These are phyloP conservation scores for Hyaloscypha hepaticicola DNA, from an alignment of 495 filamentous ascomycete genomes.

Conservation along the genomic window DNA sequence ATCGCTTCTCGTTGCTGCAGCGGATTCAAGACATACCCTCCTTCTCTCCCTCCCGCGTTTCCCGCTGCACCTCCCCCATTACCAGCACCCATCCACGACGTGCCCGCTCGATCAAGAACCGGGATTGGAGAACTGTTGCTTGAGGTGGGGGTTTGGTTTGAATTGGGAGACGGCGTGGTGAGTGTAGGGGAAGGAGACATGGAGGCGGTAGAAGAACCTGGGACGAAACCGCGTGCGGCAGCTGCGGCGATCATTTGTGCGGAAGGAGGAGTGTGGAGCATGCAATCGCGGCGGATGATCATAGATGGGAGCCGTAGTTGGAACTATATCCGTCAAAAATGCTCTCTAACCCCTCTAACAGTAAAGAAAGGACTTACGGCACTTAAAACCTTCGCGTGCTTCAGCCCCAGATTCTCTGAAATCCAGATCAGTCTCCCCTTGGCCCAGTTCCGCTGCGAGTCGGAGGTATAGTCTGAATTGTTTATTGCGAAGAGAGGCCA, in stretches of 20 bases:
- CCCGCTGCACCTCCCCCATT: constrained; percentile 23
- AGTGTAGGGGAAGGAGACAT: background rate
- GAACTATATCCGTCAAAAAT: constrained; percentile 34
- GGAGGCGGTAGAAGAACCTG: background rate
- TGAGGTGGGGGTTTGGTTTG: background rate
- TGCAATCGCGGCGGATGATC: constrained; percentile 48
- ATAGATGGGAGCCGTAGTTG: constrained; percentile 51
- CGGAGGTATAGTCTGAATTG: constrained; percentile 48
- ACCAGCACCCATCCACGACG: constrained; percentile 24
- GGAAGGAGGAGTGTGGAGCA: constrained; percentile 17
- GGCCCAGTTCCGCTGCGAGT: constrained; percentile 48
- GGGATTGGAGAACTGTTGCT: background rate
- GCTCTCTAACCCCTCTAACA: background rate
- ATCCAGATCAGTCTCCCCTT: constrained; percentile 46
- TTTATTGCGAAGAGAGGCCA: constrained; percentile 44
- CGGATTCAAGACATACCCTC: constrained; percentile 34
- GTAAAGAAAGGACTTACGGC: constrained; percentile 34
- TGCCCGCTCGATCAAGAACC: background rate
- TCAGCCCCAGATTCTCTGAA: constrained; percentile 45
- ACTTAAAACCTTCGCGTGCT: constrained; percentile 47
- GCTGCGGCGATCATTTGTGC: constrained; percentile 10
- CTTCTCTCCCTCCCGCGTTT: constrained; percentile 9
- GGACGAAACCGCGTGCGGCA: background rate
- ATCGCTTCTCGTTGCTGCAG: constrained; percentile 40
- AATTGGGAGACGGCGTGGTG: background rate